Base-by-base conservation (phyloP, 1,284 basidiomycete genomes). In the Naganishia albida region DNA sequence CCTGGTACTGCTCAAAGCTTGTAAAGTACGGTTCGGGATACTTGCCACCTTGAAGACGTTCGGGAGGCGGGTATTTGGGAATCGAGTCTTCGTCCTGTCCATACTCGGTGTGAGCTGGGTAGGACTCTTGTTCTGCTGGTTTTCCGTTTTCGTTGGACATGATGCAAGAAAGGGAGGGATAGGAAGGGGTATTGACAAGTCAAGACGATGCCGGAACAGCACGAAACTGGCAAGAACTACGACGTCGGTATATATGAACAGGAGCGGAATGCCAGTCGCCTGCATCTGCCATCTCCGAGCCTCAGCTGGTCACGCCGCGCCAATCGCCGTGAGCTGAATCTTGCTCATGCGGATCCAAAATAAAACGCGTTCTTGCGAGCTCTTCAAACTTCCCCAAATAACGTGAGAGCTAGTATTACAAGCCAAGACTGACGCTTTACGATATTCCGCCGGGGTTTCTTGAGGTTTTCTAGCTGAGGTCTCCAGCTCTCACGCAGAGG, bases 51-150 rank as follows among this genome's bases (percentile, higher is more conserved):
- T 83, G 82, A 71, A 90, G 72, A 66, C 89, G 86, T 52, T 87
- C 84, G 2, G 87, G 88, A 62, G 91, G 80, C 60, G 89, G 88
- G 76, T 89, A 82, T 12, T 76, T 77, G 48, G 79, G 80, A 40
- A 78, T 73, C 54, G 72, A 20, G 20, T 66, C 67, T 44, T 67
- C 64, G 46, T 68, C 69, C 42, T 76, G 67, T 46, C 68, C 65
- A 51, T 65, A 60, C 57, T 60, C 57, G 34, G 57, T 60, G 57
- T 60, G 57, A 48, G 48, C 46, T 39, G 57, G 57, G 46, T 60
- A 60, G 34, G 57, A 60, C 25, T 60, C 57, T 34, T 34, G 34
- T 50, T 60, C 46, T 40, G 39, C 43, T 48, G 56, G 46, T 30
- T 60, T 60, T 25, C 18, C 46, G 57, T 49, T 60, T 25, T 26